These are phyloP conservation scores for Isabelozyma gotoi DNA, from an alignment of 805 yeast species.

Conservation along the genomic window DNA sequence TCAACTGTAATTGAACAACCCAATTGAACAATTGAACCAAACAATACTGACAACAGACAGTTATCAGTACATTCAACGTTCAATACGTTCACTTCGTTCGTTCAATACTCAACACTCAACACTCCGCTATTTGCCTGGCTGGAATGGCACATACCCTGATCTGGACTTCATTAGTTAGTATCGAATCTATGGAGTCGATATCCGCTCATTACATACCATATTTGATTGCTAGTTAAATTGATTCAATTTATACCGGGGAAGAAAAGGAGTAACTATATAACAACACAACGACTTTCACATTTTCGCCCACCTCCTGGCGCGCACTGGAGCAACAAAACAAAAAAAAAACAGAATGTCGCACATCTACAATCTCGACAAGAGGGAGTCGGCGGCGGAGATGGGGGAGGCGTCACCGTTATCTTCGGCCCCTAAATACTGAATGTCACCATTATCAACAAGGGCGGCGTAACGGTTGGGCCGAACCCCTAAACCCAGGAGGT, in stretches of 20 bases:
- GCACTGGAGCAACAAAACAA: neutral
- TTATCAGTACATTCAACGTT: too few species aligned
- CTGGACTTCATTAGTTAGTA: conserved; percentile 15
- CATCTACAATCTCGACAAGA: conserved; percentile 23
- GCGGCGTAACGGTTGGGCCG: conserved; percentile 75
- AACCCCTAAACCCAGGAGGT: conserved; percentile 53
- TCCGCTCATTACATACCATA: neutral
- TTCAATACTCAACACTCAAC: too few species aligned
- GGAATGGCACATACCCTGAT: conserved; percentile 27
- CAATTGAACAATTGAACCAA: too few species aligned
- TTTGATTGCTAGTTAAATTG: neutral
- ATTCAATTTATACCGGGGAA: neutral
- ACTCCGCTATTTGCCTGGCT: too few species aligned
- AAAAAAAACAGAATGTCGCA: neutral
- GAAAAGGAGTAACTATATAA: neutral
- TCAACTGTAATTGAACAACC: too few species aligned
- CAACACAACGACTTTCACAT: neutral
- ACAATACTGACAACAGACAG: too few species aligned
- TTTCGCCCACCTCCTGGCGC: neutral
- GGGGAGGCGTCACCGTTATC: conserved; percentile 23
- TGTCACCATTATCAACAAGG: conserved; percentile 53
- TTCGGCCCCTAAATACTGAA: conserved; percentile 31
- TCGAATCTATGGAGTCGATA: neutral
- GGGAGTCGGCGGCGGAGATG: conserved; percentile 20
- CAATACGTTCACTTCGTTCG: too few species aligned